Base-by-base conservation (phyloP, 331 rosid species). In the Arachis monticola region DNA sequence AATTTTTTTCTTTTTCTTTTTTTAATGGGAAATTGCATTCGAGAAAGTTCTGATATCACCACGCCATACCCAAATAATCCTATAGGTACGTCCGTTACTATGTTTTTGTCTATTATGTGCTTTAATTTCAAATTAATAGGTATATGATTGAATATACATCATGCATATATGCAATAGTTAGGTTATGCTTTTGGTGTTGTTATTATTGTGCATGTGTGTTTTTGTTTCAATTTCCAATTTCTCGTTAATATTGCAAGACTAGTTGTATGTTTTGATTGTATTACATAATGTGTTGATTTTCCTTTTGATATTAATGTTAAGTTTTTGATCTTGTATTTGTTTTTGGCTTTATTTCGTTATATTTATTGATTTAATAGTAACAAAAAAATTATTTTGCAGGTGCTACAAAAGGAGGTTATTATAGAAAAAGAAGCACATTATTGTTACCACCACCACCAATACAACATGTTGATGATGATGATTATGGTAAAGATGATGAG, bases 341-440 rank as follows among this genome's bases (percentile, higher is more conserved):
- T 17, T 17, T 17, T 17, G 22, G 22, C 22, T 17, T 17, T 17
- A 17, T 17, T 17, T 17, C 22, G 22, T 17, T 67, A 8, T 42
- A 11, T 8, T 4, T 44, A 8, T 6, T 44, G 7, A 44, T 44
- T 44, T 44, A 44, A 0, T 48, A 48, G 9, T 48, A 2, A 48
- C 3, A 11, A 8, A 48, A 12, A 48, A 48, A 40, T 10, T 67
- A 9, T 48, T 69, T 40, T 78, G 65, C 76, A 90, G 90, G 79
- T 77, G 68, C 68, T 14, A 52, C 79, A 45, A 79, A 72, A 69
- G 79, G 17, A 75, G 17, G 77, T 17, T 17, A 17, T 5, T 2
- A 1, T 46, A 82, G 70, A 79, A 80, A 79, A 41, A 82, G 70
- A 79, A 81, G 78, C 71, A 74, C 62, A 41, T 72, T 69, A 9